Evolutionary conservation across 2,329 filamentous ascomycete genomes (phyloP).

Genomic region (Paecilomyces formosus): DNA sequence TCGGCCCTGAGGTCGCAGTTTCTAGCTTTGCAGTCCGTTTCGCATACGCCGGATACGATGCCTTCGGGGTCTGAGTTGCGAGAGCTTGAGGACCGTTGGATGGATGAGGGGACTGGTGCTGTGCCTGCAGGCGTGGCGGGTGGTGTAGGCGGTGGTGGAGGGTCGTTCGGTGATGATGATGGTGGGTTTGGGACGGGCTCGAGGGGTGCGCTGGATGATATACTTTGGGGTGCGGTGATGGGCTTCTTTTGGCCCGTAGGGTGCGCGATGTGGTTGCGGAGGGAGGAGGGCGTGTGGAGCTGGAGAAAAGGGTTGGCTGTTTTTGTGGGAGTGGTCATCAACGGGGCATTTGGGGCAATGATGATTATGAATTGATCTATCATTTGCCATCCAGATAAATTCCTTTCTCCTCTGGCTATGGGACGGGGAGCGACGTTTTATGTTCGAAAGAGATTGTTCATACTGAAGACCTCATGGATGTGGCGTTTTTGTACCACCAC

Average conservation of each 20-base stretch:
- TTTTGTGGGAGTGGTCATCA: constrained; percentile 73
- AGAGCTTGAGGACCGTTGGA: constrained; percentile 80
- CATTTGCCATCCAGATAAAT: neutral
- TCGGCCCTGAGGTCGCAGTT: constrained; percentile 83
- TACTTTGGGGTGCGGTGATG: constrained; percentile 80
- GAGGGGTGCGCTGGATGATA: constrained; percentile 64
- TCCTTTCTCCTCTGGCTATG: neutral
- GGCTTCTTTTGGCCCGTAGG: constrained; percentile 95
- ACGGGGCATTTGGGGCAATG: constrained; percentile 67
- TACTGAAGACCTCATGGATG: neutral
- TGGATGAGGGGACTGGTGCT: constrained; percentile 55
- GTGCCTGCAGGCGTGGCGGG: constrained; percentile 37
- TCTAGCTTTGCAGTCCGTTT: constrained; percentile 70
- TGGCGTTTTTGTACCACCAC: neutral
- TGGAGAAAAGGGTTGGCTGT: constrained; percentile 80
- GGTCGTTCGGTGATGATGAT: constrained; percentile 30
- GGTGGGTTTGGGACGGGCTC: constrained; percentile 35
- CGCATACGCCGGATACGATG: constrained; percentile 83
- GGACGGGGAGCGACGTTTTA: neutral
- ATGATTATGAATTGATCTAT: constrained; percentile 41
- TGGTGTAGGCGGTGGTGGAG: constrained; percentile 27
- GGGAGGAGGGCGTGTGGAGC: constrained; percentile 82
- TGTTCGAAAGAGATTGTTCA: neutral
- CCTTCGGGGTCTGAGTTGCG: constrained; percentile 69
- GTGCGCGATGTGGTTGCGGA: constrained; percentile 73